Evolutionary conservation across 345 rosid species (phyloP), one percentile per base, ranked within the genome.

Genomic region (Brassica nigra): DNA sequence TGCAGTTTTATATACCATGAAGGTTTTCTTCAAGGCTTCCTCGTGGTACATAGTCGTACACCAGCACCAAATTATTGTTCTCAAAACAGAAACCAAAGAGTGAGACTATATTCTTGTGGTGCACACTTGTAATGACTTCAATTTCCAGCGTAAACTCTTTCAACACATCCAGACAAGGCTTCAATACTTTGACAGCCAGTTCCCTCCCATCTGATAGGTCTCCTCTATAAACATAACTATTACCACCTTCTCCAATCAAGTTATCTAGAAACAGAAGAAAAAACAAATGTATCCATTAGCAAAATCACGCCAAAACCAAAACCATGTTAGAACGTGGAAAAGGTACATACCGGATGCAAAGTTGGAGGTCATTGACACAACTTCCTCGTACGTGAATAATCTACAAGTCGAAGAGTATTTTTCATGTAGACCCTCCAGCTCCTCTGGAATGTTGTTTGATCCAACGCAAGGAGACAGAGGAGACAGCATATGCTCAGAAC

Each of bases 11-110:
- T 5, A 63, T 80, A 94, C 99, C 95, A 76, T 96, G 91, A 75
- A 96, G 91, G 72, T 90, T 93, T 75, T 93, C 97, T 79, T 96
- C 99, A 34, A 96, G 90, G 83, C 97, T 93, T 85, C 99, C 98
- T 81, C 97, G 89, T n/a, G 91, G 85, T 75, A 93, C 64, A 80
- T 88, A 92, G 70, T 93, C 94, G 36, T 96, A 93, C 70, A 90
- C 90, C 86, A 96, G 80, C 74, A 90, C 85, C 68, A 96, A 80
- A 44, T 89, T 87, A 81, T 85, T 84, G 77, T 83, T 78, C 83
- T 91, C 98, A 36, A 80, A 89, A 83, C 97, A 93, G 79, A 90
- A 92, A 10, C 99, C 99, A 70, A 88, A 84, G 39, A 92, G 88
- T 61, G 98, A 93, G 15, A 92, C 86, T 61, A 93, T 85, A 77